Evolutionary conservation across 1,284 basidiomycete genomes (phyloP).

Genomic region (Marasmius oreades): DNA sequence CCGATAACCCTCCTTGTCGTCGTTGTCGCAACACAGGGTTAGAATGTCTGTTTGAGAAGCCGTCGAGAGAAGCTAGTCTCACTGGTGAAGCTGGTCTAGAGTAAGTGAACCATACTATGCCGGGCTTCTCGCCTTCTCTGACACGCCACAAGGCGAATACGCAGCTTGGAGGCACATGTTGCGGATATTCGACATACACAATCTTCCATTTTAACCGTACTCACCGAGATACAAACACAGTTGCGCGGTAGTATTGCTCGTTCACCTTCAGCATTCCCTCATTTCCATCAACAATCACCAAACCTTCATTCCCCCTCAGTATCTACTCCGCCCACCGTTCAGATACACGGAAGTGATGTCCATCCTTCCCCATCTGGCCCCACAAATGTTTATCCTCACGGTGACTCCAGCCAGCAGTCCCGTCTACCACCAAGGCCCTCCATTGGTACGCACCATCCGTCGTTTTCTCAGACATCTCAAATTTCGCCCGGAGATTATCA

Average conservation of each 20-base stretch:
- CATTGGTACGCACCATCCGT: slow-evolving; percentile 5
- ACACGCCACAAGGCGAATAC: slow-evolving; percentile 64
- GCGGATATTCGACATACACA: slow-evolving; percentile 71
- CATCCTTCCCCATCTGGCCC: slow-evolving; percentile 31
- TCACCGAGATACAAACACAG: slow-evolving; percentile 74
- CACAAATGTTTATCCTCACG: slow-evolving; percentile 24
- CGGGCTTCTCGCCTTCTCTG: slow-evolving; percentile 12
- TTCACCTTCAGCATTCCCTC: slow-evolving; percentile 60
- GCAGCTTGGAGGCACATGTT: slow-evolving; percentile 80
- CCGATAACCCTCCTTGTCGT: slow-evolving; percentile 88
- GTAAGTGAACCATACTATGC: slow-evolving; percentile 43
- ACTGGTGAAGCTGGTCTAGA: slow-evolving; percentile 86
- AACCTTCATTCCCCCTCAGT: slow-evolving; percentile 62
- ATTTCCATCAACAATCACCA: slow-evolving; percentile 60
- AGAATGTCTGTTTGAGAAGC: slow-evolving; percentile 89
- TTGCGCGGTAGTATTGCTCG: slow-evolving; percentile 56
- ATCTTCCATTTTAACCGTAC: slow-evolving; percentile 65
- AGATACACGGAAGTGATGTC: slow-evolving; percentile 37
- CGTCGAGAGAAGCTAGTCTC: slow-evolving; percentile 76
- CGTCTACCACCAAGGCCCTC: slow-evolving; percentile 7
- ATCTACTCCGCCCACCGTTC: slow-evolving; percentile 50
- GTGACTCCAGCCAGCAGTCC: slow-evolving; percentile 8
- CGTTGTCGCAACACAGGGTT: slow-evolving; percentile 82
- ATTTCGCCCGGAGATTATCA: slow-evolving; percentile 13
- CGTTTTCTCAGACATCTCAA: slow-evolving; percentile 10